These are phyloP conservation scores for Umbelopsis ramanniana DNA, from an alignment of 192 early-diverging fungal species.

Conservation along the genomic window DNA sequence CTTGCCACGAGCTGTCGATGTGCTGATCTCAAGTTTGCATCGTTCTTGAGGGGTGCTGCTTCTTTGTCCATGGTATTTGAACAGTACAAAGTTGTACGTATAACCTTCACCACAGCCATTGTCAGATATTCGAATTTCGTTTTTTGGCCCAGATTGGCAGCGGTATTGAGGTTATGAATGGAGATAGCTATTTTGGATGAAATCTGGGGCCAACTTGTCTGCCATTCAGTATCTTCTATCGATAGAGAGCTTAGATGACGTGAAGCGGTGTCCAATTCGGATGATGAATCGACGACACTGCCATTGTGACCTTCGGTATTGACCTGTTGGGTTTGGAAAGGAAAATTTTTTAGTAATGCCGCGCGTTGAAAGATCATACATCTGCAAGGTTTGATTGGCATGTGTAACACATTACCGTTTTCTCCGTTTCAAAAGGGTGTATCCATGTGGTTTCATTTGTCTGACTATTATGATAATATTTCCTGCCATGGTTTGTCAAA, in stretches of 20 bases:
- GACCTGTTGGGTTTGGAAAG: background rate
- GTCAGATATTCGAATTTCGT: slow-evolving; percentile 60
- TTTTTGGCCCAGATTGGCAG: slow-evolving; percentile 55
- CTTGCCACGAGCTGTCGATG: slow-evolving; percentile 82
- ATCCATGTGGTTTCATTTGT: slow-evolving; percentile 6
- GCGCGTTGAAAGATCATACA: background rate
- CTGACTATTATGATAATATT: background rate
- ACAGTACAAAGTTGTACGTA: slow-evolving; percentile 85
- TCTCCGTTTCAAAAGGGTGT: background rate
- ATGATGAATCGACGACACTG: background rate
- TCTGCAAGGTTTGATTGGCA: background rate
- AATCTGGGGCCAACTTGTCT: slow-evolving; percentile 54
- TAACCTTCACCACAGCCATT: slow-evolving; percentile 69
- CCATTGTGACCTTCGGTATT: background rate
- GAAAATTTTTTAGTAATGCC: background rate
- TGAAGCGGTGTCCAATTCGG: background rate
- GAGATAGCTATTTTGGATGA: slow-evolving; percentile 49
- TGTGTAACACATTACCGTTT: slow-evolving; percentile 13
- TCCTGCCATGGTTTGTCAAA: background rate
- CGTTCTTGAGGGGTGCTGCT: slow-evolving; percentile 63
- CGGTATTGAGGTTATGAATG: slow-evolving; percentile 58
- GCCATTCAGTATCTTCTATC: background rate
- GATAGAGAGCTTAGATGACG: background rate
- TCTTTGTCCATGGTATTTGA: slow-evolving; percentile 77
- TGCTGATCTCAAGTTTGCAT: slow-evolving; percentile 65